Conservation (phyloP, 352 stramenopile genomes). For the Elongisporangium senticosum region DNA sequence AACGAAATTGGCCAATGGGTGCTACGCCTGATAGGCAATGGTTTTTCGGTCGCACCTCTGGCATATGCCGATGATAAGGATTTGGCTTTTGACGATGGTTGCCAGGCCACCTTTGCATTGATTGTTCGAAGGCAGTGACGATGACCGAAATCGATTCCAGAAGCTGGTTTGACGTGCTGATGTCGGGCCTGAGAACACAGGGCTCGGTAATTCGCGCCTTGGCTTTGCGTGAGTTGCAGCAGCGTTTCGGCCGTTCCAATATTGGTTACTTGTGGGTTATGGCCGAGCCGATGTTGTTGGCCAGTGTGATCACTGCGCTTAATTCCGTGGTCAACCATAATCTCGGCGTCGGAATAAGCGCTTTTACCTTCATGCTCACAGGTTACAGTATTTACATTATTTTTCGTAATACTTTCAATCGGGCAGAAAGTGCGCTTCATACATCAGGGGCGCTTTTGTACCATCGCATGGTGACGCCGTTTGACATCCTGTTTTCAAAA, state of each 20-base stretch:
- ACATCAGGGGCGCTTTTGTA: conserved; percentile 5
- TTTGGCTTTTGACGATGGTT: conserved; percentile 6
- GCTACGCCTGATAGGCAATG: conserved; percentile 5
- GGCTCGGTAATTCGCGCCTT: conserved; percentile 5
- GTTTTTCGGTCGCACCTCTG: conserved; percentile 5
- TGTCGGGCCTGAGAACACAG: conserved; percentile 5
- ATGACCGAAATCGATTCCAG: conserved; percentile 5
- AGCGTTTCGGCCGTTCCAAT: conserved; percentile 5
- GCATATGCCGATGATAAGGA: conserved; percentile 5
- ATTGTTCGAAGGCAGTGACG: conserved; percentile 5
- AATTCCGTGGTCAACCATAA: conserved; percentile 6
- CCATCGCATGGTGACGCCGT: conserved; percentile 4
- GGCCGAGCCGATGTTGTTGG: conserved; percentile 4
- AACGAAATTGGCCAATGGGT: conserved; percentile 5
- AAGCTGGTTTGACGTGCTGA: conserved; percentile 5
- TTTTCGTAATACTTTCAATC: conserved; percentile 6
- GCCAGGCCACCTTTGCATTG: conserved; percentile 5
- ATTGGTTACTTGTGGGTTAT: conserved; percentile 6
- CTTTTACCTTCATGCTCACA: conserved; percentile 6
- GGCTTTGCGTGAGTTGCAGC: conserved; percentile 5
- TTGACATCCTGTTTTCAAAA: conserved; percentile 6
- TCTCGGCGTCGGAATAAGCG: conserved; percentile 5
- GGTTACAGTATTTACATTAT: conserved; percentile 6
- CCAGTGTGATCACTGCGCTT: conserved; percentile 5
- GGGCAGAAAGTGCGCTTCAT: conserved; percentile 5